These are phyloP conservation scores for Saccharomycopsis babjevae DNA, from an alignment of 805 yeast genomes.

Conservation along the genomic window DNA sequence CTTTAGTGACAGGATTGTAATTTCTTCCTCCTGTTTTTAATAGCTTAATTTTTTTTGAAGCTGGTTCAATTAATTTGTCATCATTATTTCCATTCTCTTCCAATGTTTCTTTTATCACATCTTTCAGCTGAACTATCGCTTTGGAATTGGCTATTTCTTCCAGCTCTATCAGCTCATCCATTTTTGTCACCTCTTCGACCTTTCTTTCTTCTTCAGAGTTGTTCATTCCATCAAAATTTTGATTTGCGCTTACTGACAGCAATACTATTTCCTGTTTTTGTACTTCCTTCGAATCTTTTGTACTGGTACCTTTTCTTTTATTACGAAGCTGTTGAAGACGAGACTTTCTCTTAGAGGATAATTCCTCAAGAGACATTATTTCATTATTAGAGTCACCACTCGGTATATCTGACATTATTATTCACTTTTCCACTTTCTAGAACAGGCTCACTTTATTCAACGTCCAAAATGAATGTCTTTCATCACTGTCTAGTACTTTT, in stretches of 20 bases:
- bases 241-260: too few relatives aligned
- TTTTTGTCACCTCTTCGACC: not conserved
- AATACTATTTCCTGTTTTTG: not conserved
- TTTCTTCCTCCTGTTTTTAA: conserved; percentile 2
- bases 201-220: too few relatives aligned
- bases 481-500: too few relatives aligned
- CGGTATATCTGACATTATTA: not conserved
- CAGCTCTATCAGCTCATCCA: not conserved
- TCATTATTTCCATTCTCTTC: not conserved
- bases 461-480: too few relatives aligned
- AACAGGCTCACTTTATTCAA: too few relatives aligned
- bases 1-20: not conserved
- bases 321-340: conserved; percentile 5
- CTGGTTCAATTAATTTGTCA: not conserved
- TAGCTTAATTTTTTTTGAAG: not conserved
- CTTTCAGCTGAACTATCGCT: not conserved
- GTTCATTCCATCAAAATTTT: too few relatives aligned
- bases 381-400: not conserved
- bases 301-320: not conserved
- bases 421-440: not conserved
- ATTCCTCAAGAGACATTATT: not conserved
- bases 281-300: not conserved
- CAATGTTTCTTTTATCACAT: not conserved
- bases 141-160: not conserved
- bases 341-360: not conserved